Evolutionary conservation across 768 basidiomycete genomes (phyloP), one percentile per base, ranked within the genome.

Genomic region (Lepiota brunneoincarnata): DNA sequence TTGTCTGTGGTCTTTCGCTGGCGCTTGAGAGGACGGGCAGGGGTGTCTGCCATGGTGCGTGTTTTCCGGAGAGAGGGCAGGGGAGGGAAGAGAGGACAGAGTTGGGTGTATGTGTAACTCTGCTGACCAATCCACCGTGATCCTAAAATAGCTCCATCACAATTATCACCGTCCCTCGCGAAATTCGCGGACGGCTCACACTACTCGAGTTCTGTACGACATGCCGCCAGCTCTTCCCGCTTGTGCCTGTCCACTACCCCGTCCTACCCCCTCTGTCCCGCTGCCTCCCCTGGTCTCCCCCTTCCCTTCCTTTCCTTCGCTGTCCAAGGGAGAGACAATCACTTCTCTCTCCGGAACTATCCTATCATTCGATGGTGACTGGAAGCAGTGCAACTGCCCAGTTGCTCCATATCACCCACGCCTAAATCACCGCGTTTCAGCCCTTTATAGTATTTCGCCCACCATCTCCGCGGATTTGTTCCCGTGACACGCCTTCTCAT

Each of bases 1-100:
- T 48, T 54, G 50, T 54, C 55, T 49, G 61, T 63, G 10, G 66
- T 58, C 59, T 78, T 78, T 41, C 81, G 68, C 54, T 75, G 64
- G 41, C 81, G 73, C 68, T 83, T 83, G 62, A 68, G 65, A 11
- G 75, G 76, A 51, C 77, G 66, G 37, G 65, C 61, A 46, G 61
- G 57, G 39, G 58, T 44, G 53, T 57, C 44, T 17, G 52, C 23
- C 52, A 54, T 54, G 35, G 51, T 54, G 52, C 52, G 52, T 54
- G 52, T 54, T 54, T 54, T 46, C 44, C 52, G 52, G 52, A 54
- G 44, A 54, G 52, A 38, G 39, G 26, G 31, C 31, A 34, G 31
- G 34, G 40, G 49, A 50, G 51, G n/a, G 36, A n/a, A 38, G 44
- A n/a, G 43, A 52, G 23, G 51, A 52, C 14, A 26, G 44, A 31